Percentiles rank a stretch among this genome's conserved stretches.
Evolutionary conservation across 768 basidiomycete species (phyloP).

Genomic region (Mycena haematopus): DNA sequence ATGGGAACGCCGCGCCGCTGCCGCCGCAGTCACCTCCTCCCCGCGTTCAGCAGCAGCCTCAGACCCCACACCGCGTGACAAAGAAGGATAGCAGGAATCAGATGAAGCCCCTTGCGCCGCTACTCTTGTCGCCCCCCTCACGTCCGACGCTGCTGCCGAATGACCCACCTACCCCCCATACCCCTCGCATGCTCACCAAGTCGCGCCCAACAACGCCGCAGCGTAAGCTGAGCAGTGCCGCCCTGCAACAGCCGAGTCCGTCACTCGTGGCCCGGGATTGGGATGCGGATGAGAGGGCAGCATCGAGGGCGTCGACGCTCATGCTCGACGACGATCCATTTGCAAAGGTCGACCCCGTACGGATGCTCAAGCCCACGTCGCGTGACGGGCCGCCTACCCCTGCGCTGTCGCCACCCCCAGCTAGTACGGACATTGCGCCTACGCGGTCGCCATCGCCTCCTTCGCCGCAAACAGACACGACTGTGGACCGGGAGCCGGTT

Average conservation of each 20-base stretch:
- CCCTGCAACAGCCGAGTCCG: constrained; percentile 21
- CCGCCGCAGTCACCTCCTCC: constrained; percentile 5
- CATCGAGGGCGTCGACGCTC: constrained; percentile 42
- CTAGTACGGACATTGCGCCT: neutral
- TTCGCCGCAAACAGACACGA: neutral
- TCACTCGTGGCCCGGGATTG: constrained; percentile 6
- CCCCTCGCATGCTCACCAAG: constrained; percentile 17
- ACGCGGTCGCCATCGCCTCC: constrained; percentile 9
- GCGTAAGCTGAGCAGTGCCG: constrained; percentile 22
- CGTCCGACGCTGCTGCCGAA: neutral
- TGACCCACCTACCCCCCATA: constrained; percentile 15
- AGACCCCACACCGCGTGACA: constrained; percentile 21
- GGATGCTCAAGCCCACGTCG: constrained; percentile 40
- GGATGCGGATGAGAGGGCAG: constrained; percentile 31
- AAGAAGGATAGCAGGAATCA: constrained; percentile 3
- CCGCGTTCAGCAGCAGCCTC: constrained; percentile 14
- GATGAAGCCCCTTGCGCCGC: neutral
- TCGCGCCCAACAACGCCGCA: constrained; percentile 24
- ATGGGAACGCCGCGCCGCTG: constrained; percentile 19
- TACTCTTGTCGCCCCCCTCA: neutral
- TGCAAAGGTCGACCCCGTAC: constrained; percentile 60
- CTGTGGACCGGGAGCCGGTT: constrained; percentile 13
- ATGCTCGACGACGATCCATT: constrained; percentile 61
- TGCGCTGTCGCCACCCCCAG: neutral
- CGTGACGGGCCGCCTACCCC: constrained; percentile 18